Base-by-base conservation (phyloP, 768 basidiomycete species). In the Russula abietina region DNA sequence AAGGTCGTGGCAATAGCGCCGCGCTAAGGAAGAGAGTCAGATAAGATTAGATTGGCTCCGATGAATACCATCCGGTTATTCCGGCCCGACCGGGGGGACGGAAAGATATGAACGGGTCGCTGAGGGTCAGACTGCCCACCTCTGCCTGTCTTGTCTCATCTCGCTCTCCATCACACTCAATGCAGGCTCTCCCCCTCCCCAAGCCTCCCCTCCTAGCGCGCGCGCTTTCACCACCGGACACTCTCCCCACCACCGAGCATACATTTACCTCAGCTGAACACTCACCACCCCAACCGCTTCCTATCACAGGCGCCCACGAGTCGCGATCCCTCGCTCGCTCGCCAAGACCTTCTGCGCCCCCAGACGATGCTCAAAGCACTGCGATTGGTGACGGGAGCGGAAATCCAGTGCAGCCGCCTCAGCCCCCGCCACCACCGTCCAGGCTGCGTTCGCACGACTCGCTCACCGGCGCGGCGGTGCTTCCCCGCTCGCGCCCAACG, bases 401-500 rank as follows among this genome's bases (percentile, higher is more conserved):
- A 28, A 54, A 26, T 58, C n/a, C 55, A 24, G 28, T 16, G 8
- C 60, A 51, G 7, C 55, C n/a, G 11, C 41, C 50, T 5, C 62
- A 9, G 8, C 39, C 60, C 0, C 55, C 49, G 10, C 51, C 60
- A 24, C 57, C 33, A 3, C 61, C 64, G 1, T 41, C 43, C 24
- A 57, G 55, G 33, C 50, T 62, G n/a, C 64, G 61, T 32, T 61
- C 59, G 30, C 61, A 64, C 38, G 64, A 63, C 22, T 63, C 61
- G 45, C 62, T 57, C 38, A 32, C 62, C 4, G 41, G 55, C 61
- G 52, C 55, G 38, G 52, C 62, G 16, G 14, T 39, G 14, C 61
- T 16, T 11, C 56, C 64, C 16, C 64, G 62, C 36, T 65, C 64
- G 26, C 64, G 64, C 32, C 41, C 64, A n/a, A 36, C 62, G 26